Evolutionary conservation across 306 rosid species (phyloP).

Genomic region (Castanospermum australe): DNA sequence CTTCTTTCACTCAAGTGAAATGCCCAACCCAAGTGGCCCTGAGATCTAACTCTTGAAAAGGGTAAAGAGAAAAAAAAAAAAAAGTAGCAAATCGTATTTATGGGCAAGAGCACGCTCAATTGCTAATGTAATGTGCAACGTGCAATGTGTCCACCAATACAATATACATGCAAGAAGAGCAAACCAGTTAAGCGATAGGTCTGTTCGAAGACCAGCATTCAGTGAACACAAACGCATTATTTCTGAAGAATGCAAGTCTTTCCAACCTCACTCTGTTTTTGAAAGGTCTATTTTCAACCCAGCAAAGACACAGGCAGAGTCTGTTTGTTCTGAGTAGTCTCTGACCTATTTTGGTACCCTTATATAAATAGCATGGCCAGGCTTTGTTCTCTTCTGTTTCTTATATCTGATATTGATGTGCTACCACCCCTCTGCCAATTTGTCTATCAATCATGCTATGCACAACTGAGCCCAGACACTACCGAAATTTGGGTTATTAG

Average conservation of each 20-base stretch:
- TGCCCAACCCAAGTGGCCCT: not conserved
- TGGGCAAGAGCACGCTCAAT: not conserved
- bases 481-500: no score
- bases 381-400: slow-evolving; percentile 34
- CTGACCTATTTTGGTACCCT: slow-evolving; percentile 29
- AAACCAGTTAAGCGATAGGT: slow-evolving; percentile 25
- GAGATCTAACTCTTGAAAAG: not conserved
- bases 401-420: not conserved
- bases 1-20: not conserved
- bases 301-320: slow-evolving; percentile 25
- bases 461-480: slow-evolving; percentile 16
- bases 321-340: slow-evolving; percentile 26
- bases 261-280: not conserved
- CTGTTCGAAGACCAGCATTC: slow-evolving; percentile 34
- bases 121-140: no score
- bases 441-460: slow-evolving; percentile 35
- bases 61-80: not conserved
- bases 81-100: not conserved
- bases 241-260: slow-evolving; percentile 21
- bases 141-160: slow-evolving; percentile 8
- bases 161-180: not conserved
- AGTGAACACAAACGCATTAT: slow-evolving; percentile 11
- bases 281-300: slow-evolving; percentile 54
- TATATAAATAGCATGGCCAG: slow-evolving; percentile 18
- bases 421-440: slow-evolving; percentile 4